Percentiles rank a stretch among this genome's conserved stretches.
phyloP scores from a whole-genome alignment of 495 filamentous ascomycete genomes.

The Rhizodiscina lignyota region DNA sequence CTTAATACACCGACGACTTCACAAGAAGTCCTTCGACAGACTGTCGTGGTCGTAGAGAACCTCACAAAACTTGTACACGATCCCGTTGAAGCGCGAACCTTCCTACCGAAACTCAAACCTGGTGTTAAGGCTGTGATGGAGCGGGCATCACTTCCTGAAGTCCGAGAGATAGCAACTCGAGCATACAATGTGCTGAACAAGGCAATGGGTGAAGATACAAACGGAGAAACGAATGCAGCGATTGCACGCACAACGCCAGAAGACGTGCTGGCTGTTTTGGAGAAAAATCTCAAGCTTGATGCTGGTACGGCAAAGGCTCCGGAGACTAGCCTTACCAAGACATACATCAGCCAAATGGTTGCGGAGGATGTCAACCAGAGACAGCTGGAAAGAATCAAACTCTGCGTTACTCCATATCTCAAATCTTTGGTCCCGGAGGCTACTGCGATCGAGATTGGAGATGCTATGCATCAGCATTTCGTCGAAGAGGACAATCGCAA shows the following conservation, averaged over 20 bases:
- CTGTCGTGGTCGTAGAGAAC: constrained; percentile 96
- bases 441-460: constrained; percentile 41
- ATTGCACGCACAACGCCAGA: constrained; percentile 54
- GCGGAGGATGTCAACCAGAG: constrained; percentile 79
- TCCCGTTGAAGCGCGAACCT: constrained; percentile 85
- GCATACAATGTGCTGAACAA: constrained; percentile 81
- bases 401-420: constrained; percentile 56
- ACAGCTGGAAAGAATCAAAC: constrained; percentile 51
- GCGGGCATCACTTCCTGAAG: constrained; percentile 83
- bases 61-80: constrained; percentile 97
- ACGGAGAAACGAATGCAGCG: constrained; percentile 33
- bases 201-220: constrained; percentile 61
- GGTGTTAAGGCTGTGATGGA: constrained; percentile 81
- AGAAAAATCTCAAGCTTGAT: constrained; percentile 54
- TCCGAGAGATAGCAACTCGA: constrained; percentile 73
- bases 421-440: constrained; percentile 43
- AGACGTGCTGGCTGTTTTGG: constrained; percentile 59
- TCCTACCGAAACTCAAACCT: constrained; percentile 88
- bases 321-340: constrained; percentile 31
- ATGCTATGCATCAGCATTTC: constrained; percentile 51
- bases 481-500: constrained; percentile 71
- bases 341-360: constrained; percentile 72
- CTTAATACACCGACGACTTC: constrained; percentile 78
- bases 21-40: constrained; percentile 90
- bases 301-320: constrained; percentile 40